Conservation (phyloP, 2,329 filamentous ascomycete species). For the Alternaria gansuensis region DNA sequence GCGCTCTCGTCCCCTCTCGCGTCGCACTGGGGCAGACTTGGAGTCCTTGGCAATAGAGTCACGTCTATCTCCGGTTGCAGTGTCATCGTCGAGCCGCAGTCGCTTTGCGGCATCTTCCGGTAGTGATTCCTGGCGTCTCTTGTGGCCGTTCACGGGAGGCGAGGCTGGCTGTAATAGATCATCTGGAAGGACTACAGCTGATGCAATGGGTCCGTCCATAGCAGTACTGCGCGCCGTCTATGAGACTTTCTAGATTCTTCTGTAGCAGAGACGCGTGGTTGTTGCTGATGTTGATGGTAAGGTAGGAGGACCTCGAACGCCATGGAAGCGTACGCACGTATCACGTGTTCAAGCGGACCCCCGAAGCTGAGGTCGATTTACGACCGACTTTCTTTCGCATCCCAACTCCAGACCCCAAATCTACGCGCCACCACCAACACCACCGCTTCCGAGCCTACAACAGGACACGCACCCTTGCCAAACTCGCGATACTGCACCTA, state of each 20-base stretch:
- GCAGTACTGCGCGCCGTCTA: background rate
- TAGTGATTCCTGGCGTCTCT: constrained; percentile 64
- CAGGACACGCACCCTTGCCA: background rate
- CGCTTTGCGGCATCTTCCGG: constrained; percentile 63
- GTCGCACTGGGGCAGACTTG: constrained; percentile 52
- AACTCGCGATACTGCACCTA: background rate
- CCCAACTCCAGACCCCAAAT: constrained; percentile 20
- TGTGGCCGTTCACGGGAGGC: constrained; percentile 45
- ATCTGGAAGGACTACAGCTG: constrained; percentile 64
- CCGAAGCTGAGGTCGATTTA: constrained; percentile 16
- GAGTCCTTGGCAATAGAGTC: constrained; percentile 24
- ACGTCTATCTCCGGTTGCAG: constrained; percentile 33
- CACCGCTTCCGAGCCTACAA: background rate
- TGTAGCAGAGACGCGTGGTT: constrained; percentile 7
- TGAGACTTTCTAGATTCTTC: background rate
- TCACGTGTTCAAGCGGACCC: constrained; percentile 31
- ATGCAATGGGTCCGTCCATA: constrained; percentile 60
- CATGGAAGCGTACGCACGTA: constrained; percentile 39
- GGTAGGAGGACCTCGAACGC: constrained; percentile 14
- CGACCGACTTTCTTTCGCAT: constrained; percentile 20
- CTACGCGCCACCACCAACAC: constrained; percentile 11
- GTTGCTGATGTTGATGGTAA: constrained; percentile 6
- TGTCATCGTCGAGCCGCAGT: constrained; percentile 57
- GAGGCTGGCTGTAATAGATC: constrained; percentile 43
- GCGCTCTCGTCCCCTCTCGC: constrained; percentile 82